Conservation (phyloP, 1,284 basidiomycete species). For the Sporisorium iseilematis-ciliati region DNA sequence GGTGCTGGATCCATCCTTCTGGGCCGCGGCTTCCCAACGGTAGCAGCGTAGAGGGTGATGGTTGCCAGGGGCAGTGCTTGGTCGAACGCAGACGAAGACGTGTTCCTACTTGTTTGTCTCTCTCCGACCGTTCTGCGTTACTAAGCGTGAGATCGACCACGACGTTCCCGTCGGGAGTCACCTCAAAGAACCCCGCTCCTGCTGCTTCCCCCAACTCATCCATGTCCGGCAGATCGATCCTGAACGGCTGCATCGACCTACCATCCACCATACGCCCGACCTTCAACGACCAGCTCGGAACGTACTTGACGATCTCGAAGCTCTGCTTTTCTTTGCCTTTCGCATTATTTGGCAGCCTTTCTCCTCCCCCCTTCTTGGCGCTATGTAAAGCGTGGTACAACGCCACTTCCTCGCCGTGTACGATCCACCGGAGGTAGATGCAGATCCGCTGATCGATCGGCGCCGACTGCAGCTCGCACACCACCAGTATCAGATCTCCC, state of each 20-base stretch:
- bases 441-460: slow-evolving; percentile 45
- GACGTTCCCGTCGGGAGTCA: slow-evolving; percentile 25
- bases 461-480: slow-evolving; percentile 48
- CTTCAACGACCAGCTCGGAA: slow-evolving; percentile 37
- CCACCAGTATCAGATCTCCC: slow-evolving; percentile 41
- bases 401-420: slow-evolving; percentile 35
- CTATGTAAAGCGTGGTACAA: slow-evolving; percentile 6
- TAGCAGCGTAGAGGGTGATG: not conserved
- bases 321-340: slow-evolving; percentile 10
- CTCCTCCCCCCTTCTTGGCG: not conserved
- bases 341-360: not conserved
- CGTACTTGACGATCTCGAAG: slow-evolving; percentile 35
- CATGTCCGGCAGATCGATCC: slow-evolving; percentile 22
- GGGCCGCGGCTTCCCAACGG: slow-evolving; percentile 30
- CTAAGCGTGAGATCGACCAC: slow-evolving; percentile 26
- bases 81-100: slow-evolving; percentile 24
- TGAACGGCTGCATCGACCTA: slow-evolving; percentile 28
- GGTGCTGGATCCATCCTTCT: slow-evolving; percentile 40
- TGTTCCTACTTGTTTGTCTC: slow-evolving; percentile 4
- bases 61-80: slow-evolving; percentile 18
- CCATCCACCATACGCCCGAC: not conserved
- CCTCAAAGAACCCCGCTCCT: slow-evolving; percentile 23
- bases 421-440: slow-evolving; percentile 48
- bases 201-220: not conserved
- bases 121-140: not conserved